Conservation (phyloP, 2,329 filamentous ascomycete genomes). For the Phyllosticta paracitricarpa region DNA sequence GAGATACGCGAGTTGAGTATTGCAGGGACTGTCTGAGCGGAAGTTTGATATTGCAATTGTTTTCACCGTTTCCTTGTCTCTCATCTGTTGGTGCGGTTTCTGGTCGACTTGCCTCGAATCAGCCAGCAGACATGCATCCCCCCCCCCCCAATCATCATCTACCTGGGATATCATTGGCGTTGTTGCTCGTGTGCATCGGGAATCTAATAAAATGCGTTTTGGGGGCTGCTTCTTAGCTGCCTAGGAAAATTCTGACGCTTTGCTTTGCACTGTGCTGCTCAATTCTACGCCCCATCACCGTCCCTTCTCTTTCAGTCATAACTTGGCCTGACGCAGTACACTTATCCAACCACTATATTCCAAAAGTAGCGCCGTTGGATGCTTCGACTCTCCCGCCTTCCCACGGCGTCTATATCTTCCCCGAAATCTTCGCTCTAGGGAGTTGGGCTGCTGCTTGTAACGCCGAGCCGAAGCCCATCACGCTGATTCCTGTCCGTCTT, state of each 20-base stretch:
- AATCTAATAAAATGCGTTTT: neutral
- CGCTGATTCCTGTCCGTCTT: too few species aligned
- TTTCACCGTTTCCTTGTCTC: neutral
- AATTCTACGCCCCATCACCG: too few species aligned
- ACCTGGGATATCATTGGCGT: neutral
- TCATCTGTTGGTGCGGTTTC: neutral
- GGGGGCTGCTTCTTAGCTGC: neutral
- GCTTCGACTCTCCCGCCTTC: too few species aligned
- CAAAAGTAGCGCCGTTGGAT: too few species aligned
- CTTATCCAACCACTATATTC: too few species aligned
- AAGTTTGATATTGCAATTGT: neutral
- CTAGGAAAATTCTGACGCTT: neutral
- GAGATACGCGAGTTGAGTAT: conserved; percentile 97
- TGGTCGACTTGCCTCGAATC: neutral
- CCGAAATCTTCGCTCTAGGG: too few species aligned
- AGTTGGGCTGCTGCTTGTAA: too few species aligned
- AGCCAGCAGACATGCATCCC: neutral
- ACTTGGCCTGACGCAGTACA: too few species aligned
- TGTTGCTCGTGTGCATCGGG: neutral
- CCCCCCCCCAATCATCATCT: neutral
- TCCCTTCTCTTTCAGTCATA: too few species aligned
- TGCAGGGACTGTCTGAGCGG: conserved; percentile 52
- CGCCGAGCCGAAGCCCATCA: too few species aligned
- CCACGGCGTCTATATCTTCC: too few species aligned
- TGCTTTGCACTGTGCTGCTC: too few species aligned